A percentile compares a stretch with the other conserved stretches of the same genome.
Evolutionary conservation across 208 protist genomes (phyloP).

Genomic region (Leishmania martiniquensis): DNA sequence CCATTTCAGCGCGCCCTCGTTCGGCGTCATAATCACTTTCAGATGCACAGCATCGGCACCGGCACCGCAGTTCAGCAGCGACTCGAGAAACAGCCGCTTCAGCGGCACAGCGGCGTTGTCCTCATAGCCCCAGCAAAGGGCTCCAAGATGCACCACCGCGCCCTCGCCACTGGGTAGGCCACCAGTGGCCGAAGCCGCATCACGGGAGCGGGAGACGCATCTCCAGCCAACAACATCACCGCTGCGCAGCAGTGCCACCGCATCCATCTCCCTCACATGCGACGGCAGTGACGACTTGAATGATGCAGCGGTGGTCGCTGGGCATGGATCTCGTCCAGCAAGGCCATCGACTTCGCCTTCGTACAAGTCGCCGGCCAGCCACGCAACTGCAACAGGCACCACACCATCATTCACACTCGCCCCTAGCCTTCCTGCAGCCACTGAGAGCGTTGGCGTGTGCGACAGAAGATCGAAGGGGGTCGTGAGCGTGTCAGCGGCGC

Average conservation of each 20-base stretch:
- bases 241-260: conserved; percentile 25
- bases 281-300: neutral
- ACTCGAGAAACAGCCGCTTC: conserved; percentile 1
- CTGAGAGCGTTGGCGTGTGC: conserved; percentile 3
- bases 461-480: conserved; percentile 19
- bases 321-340: neutral
- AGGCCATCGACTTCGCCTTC: neutral
- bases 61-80: conserved; percentile 8
- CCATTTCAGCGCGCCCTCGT: no score
- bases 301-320: no score
- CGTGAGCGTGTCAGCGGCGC: conserved; percentile 5
- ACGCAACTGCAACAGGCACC: conserved; percentile 18
- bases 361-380: conserved; percentile 3
- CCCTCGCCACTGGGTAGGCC: neutral
- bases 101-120: neutral
- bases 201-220: neutral
- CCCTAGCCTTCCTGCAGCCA: neutral
- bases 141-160: conserved; percentile 10
- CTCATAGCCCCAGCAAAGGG: neutral
- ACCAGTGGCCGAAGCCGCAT: neutral
- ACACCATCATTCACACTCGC: neutral
- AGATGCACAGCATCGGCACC: conserved; percentile 13
- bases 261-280: conserved; percentile 10
- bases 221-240: conserved; percentile 28
- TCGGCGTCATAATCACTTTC: conserved; percentile 10